A percentile compares a stretch with the other conserved stretches of the same genome.
Evolutionary conservation across 768 basidiomycete genomes (phyloP).

Genomic region (Kwoniella bestiolae): DNA sequence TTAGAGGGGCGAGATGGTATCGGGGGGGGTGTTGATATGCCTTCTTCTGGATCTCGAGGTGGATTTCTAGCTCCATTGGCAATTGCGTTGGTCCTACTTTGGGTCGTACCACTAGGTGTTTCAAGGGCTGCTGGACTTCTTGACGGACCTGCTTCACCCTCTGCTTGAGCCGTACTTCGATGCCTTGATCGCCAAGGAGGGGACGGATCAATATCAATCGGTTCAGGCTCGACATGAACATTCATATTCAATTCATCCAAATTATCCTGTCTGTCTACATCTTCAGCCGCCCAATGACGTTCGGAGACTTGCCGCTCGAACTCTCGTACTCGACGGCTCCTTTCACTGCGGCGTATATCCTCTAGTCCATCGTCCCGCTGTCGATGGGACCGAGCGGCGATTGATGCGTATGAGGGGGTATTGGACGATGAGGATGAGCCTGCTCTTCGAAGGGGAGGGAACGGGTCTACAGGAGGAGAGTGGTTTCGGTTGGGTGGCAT

Average conservation of each 20-base stretch:
- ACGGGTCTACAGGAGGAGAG: constrained; percentile 25
- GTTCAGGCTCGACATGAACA: constrained; percentile 3
- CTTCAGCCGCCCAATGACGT: constrained; percentile 21
- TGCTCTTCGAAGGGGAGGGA: constrained; percentile 28
- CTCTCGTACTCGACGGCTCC: not conserved
- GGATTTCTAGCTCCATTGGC: constrained; percentile 17
- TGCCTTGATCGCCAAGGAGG: constrained; percentile 22
- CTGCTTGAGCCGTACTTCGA: not conserved
- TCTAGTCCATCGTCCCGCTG: too few relatives aligned
- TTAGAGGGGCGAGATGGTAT: constrained; percentile 1
- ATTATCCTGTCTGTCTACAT: constrained; percentile 27
- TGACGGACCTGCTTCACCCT: not conserved
- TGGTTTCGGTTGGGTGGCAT: constrained; percentile 20
- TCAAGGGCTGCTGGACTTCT: not conserved
- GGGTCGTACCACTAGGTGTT: constrained; percentile 11
- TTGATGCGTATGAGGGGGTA: constrained; percentile 24
- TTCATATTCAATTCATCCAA: constrained; percentile 31
- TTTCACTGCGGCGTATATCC: not conserved
- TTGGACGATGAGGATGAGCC: constrained; percentile 5
- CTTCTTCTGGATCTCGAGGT: not conserved
- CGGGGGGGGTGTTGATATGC: constrained; percentile 9
- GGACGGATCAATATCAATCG: constrained; percentile 27
- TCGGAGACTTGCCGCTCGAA: not conserved
- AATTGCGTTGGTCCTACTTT: not conserved
- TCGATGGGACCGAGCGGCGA: constrained; percentile 27